Percentiles rank a stretch among this genome's conserved stretches.
phyloP scores from a whole-genome alignment of 306 rosid species.

The Cicer chorassanicum region DNA sequence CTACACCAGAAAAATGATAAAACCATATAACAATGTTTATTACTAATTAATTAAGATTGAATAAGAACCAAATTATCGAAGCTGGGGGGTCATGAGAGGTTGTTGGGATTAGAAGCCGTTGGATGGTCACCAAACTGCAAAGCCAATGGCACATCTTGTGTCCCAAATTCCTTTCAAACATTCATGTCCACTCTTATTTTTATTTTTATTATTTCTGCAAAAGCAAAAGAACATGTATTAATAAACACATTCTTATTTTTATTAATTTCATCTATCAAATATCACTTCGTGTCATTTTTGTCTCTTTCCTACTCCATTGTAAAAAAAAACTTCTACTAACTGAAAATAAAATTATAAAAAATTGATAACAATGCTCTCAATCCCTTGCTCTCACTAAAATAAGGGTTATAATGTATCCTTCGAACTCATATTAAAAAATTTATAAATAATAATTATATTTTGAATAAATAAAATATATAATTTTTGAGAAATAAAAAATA shows the following conservation, averaged over 20 bases:
- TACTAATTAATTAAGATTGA: not conserved
- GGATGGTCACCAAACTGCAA: conserved; percentile 50
- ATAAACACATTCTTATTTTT: not conserved
- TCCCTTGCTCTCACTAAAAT: not conserved
- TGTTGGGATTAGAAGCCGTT: conserved; percentile 46
- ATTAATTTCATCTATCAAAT: not conserved
- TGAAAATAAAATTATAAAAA: not conserved
- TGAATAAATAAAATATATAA: too few species aligned
- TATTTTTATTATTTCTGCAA: not conserved
- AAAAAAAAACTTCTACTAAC: not conserved
- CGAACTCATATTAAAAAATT: too few species aligned
- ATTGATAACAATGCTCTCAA: not conserved
- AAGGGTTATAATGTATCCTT: too few species aligned
- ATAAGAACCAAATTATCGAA: conserved; percentile 28
- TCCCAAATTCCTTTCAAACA: conserved; percentile 24
- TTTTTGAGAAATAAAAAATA: too few species aligned
- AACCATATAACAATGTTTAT: too few species aligned
- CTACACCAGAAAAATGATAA: not conserved
- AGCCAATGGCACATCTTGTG: not conserved
- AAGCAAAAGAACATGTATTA: too few species aligned
- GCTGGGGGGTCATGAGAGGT: conserved; percentile 32
- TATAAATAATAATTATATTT: too few species aligned
- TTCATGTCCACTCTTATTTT: conserved; percentile 1
- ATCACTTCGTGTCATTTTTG: not conserved
- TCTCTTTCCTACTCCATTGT: conserved; percentile 18